Percentiles rank a stretch among this genome's conserved stretches.
phyloP scores from a whole-genome alignment of 495 filamentous ascomycete genomes.

The Bathelium albidoporum region DNA sequence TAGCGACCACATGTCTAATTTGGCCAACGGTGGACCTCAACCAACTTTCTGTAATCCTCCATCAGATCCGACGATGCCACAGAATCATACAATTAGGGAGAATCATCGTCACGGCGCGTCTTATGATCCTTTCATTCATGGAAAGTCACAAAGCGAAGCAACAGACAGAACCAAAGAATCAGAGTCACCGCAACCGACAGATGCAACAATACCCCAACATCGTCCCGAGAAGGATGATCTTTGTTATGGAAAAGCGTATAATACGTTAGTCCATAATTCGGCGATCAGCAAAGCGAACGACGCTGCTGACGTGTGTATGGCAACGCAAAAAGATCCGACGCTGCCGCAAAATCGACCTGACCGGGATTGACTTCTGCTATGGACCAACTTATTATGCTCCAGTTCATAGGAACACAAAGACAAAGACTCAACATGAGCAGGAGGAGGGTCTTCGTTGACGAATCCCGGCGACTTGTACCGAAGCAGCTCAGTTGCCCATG shows the following conservation, averaged over 20 bases:
- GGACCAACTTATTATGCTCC: background rate
- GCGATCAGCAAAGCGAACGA: too few species aligned
- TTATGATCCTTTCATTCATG: background rate
- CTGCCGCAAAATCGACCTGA: background rate
- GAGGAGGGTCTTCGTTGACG: too few species aligned
- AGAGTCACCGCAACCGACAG: background rate
- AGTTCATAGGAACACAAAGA: too few species aligned
- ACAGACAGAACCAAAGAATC: background rate
- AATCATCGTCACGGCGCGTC: background rate
- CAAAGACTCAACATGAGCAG: too few species aligned
- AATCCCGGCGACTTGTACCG: too few species aligned
- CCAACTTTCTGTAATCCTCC: background rate
- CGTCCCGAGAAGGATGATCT: background rate
- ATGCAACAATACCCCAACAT: background rate
- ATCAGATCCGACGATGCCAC: background rate
- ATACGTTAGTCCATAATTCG: too few species aligned
- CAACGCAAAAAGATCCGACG: background rate
- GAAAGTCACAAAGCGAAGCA: background rate
- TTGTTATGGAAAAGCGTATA: background rate
- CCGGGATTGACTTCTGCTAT: background rate
- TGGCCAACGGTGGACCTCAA: background rate
- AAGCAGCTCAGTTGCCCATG: background rate
- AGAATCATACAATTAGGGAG: background rate
- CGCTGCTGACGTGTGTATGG: too few species aligned
- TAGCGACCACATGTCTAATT: background rate